These are phyloP conservation scores for Aspergillus niger DNA, from an alignment of 2,329 filamentous ascomycete species.

Conservation along the genomic window DNA sequence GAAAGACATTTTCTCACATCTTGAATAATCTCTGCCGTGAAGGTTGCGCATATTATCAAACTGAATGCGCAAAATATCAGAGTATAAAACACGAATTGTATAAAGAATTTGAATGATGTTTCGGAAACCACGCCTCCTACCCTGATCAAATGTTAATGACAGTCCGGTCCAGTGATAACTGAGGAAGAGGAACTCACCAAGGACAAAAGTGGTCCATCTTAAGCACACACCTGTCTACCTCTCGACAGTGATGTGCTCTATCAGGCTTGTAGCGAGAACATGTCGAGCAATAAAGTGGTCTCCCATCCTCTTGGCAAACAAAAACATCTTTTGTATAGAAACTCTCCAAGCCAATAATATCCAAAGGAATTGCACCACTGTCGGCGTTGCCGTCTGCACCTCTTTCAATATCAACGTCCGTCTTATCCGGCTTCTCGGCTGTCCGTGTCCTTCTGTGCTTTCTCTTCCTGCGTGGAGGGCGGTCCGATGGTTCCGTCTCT, in stretches of 20 bases:
- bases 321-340: conserved; percentile 86
- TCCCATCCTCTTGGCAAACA: conserved; percentile 77
- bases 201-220: conserved; percentile 98
- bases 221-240: conserved; percentile 75
- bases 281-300: conserved; percentile 81
- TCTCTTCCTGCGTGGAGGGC: conserved; percentile 26
- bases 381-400: conserved; percentile 27
- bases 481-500: conserved; percentile 22
- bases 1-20: conserved; percentile 39
- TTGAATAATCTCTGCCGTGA: conserved; percentile 57
- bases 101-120: conserved; percentile 85
- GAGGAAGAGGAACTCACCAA: conserved; percentile 52
- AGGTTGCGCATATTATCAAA: conserved; percentile 65
- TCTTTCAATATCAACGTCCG: conserved; percentile 32
- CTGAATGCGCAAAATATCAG: conserved; percentile 66
- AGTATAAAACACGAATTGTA: conserved; percentile 80
- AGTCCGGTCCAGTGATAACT: not conserved
- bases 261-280: conserved; percentile 90
- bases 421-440: conserved; percentile 26
- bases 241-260: conserved; percentile 81
- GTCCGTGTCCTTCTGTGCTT: conserved; percentile 25
- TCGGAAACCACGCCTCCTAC: conserved; percentile 92
- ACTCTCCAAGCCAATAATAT: conserved; percentile 68
- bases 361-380: conserved; percentile 43
- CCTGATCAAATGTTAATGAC: conserved; percentile 48